A percentile compares a stretch with the other conserved stretches of the same genome.
Evolutionary conservation across 768 basidiomycete genomes (phyloP).

Genomic region (Leccinum subtestaceum): DNA sequence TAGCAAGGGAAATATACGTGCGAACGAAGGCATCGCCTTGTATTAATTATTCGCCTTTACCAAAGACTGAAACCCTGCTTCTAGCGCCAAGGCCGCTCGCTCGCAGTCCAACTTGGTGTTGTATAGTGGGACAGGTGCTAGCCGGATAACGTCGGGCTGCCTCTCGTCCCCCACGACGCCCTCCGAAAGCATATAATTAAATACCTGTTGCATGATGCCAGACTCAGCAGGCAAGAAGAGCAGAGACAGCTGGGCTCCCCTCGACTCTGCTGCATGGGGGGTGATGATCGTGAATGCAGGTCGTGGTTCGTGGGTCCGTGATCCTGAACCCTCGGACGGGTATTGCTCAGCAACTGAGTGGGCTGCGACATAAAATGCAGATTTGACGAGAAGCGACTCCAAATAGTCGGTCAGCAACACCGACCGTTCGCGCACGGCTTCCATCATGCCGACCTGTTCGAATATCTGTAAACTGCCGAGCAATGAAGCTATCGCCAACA

Average conservation of each 20-base stretch:
- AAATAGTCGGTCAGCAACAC: constrained; percentile 67
- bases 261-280: constrained; percentile 57
- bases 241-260: constrained; percentile 88
- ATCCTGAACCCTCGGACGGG: constrained; percentile 21
- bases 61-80: constrained; percentile 49
- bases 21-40: constrained; percentile 4
- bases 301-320: constrained; percentile 2
- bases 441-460: constrained; percentile 74
- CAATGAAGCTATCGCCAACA: constrained; percentile 74
- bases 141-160: constrained; percentile 85
- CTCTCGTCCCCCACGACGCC: constrained; percentile 94
- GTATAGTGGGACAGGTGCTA: constrained; percentile 86
- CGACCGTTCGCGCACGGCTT: constrained; percentile 64
- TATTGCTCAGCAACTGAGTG: constrained; percentile 32
- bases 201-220: constrained; percentile 69
- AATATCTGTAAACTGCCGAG: constrained; percentile 82
- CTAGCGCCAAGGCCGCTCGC: constrained; percentile 60
- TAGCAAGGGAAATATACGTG: constrained; percentile 1
- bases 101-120: constrained; percentile 79
- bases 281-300: constrained; percentile 91
- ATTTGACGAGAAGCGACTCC: constrained; percentile 58
- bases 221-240: constrained; percentile 62
- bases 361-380: constrained; percentile 59
- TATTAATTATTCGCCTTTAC: constrained; percentile 12
- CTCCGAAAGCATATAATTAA: constrained; percentile 51